Percentiles rank a stretch among this genome's conserved stretches.
Evolutionary conservation across 2,329 filamentous ascomycete species (phyloP).

Genomic region (Arthrobotrys conoides): DNA sequence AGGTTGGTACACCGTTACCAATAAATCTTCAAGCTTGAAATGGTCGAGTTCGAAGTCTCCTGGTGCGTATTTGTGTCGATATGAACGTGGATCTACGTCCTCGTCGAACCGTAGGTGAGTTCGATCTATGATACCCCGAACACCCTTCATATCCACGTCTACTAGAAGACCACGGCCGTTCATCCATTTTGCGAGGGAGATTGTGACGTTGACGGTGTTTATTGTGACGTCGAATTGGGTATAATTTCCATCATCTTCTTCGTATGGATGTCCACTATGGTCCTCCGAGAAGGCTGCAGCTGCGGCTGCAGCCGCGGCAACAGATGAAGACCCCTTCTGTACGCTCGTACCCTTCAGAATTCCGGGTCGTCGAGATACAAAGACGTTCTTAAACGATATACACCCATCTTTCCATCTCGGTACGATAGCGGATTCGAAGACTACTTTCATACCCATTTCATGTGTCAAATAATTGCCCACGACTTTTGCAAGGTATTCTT

Average conservation of each 20-base stretch:
- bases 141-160: conserved; percentile 93
- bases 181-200: conserved; percentile 99
- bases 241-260: conserved; percentile 92
- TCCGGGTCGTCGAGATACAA: conserved; percentile 90
- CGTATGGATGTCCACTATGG: conserved; percentile 66
- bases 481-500: conserved; percentile 94
- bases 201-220: conserved; percentile 92
- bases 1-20: conserved; percentile 93
- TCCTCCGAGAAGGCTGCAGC: conserved; percentile 72
- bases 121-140: conserved; percentile 91
- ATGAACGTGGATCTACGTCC: conserved; percentile 85
- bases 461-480: conserved; percentile 95
- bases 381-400: conserved; percentile 96
- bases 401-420: conserved; percentile 95
- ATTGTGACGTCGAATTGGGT: conserved; percentile 97
- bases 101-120: conserved; percentile 82
- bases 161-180: conserved; percentile 92
- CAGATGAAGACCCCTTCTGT: conserved; percentile 88
- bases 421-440: conserved; percentile 98
- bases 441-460: conserved; percentile 90
- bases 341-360: conserved; percentile 77
- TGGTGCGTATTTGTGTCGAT: conserved; percentile 86
- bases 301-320: conserved; percentile 86
- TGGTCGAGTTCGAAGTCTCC: conserved; percentile 98
- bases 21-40: conserved; percentile 94